phyloP scores from a whole-genome alignment of 192 early-diverging fungal genomes.

The Backusella macrospora region DNA sequence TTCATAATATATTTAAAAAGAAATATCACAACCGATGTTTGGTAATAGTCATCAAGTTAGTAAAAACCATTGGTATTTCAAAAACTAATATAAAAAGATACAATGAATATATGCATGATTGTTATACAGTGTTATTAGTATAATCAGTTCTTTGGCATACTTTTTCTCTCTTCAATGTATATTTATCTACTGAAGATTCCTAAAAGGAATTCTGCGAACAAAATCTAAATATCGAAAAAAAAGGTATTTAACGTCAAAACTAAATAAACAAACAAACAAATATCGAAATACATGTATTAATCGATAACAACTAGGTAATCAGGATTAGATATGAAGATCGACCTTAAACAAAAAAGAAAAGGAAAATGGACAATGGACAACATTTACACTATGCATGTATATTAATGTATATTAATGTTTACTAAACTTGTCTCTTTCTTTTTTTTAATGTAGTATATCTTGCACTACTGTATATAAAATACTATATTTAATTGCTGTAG shows the following conservation, averaged over 20 bases:
- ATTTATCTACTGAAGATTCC: not conserved
- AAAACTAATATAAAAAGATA: no score
- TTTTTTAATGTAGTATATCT: not conserved
- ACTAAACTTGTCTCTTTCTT: not conserved
- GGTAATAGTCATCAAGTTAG: no score
- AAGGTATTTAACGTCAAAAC: not conserved
- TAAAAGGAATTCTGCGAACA: conserved; percentile 10
- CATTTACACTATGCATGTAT: not conserved
- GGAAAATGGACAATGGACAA: not conserved
- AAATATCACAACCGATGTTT: no score
- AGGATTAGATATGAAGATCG: not conserved
- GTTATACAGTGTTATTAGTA: not conserved
- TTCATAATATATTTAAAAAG: no score
- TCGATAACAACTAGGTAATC: not conserved
- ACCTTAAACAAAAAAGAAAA: not conserved
- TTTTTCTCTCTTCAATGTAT: not conserved
- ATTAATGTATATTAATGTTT: no score
- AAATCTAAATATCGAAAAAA: not conserved
- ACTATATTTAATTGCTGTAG: not conserved
- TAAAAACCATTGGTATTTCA: no score
- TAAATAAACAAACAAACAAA: conserved; percentile 3
- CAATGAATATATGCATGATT: not conserved
- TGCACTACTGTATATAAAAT: not conserved
- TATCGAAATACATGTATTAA: not conserved
- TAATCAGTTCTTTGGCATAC: not conserved